Evolutionary conservation across 257 asterid species (phyloP).

Genomic region (Verbascum thapsus): DNA sequence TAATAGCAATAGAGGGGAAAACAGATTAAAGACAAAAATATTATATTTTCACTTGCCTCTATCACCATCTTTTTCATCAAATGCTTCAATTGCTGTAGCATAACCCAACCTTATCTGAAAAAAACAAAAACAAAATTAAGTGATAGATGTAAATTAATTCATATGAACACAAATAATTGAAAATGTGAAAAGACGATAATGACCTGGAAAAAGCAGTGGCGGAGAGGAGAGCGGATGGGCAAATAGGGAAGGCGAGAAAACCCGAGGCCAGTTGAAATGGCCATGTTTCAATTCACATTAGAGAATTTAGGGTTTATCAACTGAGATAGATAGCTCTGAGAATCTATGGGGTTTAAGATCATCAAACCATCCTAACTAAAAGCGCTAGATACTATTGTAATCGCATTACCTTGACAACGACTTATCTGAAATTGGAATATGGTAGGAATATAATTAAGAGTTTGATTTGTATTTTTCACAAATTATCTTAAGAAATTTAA

Average conservation of each 20-base stretch:
- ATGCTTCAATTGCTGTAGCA: constrained; percentile 60
- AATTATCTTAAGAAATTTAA: too few relatives aligned
- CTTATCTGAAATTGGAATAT: neutral
- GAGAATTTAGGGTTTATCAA: constrained; percentile 37
- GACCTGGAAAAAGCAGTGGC: constrained; percentile 45
- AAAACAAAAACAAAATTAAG: neutral
- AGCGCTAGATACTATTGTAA: neutral
- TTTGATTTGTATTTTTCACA: too few relatives aligned
- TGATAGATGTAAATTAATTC: constrained; percentile 5
- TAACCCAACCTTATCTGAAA: constrained; percentile 46
- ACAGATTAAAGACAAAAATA: neutral
- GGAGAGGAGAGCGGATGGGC: constrained; percentile 47
- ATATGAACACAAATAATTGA: neutral
- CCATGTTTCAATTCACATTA: constrained; percentile 50
- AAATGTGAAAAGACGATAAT: constrained; percentile 3
- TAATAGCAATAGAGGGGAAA: neutral
- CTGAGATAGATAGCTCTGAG: constrained; percentile 9
- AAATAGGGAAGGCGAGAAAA: constrained; percentile 51
- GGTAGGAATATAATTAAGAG: neutral
- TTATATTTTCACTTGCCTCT: constrained; percentile 37
- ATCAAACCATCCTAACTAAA: constrained; percentile 20
- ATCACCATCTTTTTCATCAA: constrained; percentile 53
- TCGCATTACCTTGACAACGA: neutral
- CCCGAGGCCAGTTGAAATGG: constrained; percentile 61
- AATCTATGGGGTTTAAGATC: constrained; percentile 33